phyloP scores from a whole-genome alignment of 176 grass and related monocot genomes.

The barley (Hordeum vulgare) region MorexV3_pseudomolecules_assembly NC_058520.1:619998098-619998597 shows the following conservation, averaged over 20 bases:
- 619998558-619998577: no score
- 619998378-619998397: not conserved
- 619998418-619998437: no score
- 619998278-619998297: conserved; percentile 32
- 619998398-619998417: no score
- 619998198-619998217: conserved; percentile 68
- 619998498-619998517: no score
- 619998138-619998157: not conserved
- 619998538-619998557: no score
- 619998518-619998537: no score
- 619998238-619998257: conserved; percentile 17
- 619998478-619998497: no score
- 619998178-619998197: conserved; percentile 51
- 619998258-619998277: conserved; percentile 47
- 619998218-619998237: conserved; percentile 48
- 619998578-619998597: no score
- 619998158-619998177: no score
- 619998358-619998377: conserved; percentile 33
- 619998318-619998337: conserved; percentile 45
- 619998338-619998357: conserved; percentile 38
- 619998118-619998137: no score
- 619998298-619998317: conserved; percentile 47
- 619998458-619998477: no score
- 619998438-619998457: no score
- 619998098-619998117: conserved; percentile 12